phyloP scores from a whole-genome alignment of 2,329 filamentous ascomycete species.

The Aspergillus clavatus region DNA sequence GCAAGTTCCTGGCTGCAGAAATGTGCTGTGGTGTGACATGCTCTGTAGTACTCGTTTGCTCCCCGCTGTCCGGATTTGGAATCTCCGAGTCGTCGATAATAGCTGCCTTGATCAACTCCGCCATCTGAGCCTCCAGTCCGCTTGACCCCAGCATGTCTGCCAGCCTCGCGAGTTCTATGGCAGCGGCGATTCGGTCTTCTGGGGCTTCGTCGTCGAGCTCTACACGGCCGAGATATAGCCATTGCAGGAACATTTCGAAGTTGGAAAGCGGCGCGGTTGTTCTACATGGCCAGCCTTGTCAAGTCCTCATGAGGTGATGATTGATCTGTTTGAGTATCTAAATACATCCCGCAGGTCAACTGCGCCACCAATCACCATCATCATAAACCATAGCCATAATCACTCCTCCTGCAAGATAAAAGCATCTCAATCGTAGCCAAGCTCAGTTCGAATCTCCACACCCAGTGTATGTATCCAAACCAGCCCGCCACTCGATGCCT shows the following conservation, averaged over 20 bases:
- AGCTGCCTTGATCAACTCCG: no score
- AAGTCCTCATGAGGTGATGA: no score
- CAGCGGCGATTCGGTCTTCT: slow-evolving; percentile 5
- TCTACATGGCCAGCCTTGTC: no score
- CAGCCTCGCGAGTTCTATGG: slow-evolving; percentile 11
- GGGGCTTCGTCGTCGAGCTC: slow-evolving; percentile 2
- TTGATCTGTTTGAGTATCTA: background rate
- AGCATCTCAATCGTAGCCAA: background rate
- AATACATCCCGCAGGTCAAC: background rate
- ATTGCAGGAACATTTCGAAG: slow-evolving; percentile 12
- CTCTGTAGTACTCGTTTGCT: no score
- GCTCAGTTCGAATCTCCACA: no score
- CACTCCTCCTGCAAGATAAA: background rate
- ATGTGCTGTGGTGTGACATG: background rate
- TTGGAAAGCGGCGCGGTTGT: no score
- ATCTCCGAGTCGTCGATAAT: no score
- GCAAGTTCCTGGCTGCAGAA: background rate
- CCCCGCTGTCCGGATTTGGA: no score
- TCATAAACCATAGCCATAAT: background rate
- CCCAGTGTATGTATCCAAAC: no score
- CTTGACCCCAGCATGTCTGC: slow-evolving; percentile 11
- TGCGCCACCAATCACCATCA: background rate
- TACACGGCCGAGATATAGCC: slow-evolving; percentile 10
- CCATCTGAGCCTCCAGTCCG: no score
- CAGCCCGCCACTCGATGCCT: no score